These are phyloP conservation scores for Fonsecaea monophora DNA, from an alignment of 2,329 filamentous ascomycete genomes.

Conservation along the genomic window DNA sequence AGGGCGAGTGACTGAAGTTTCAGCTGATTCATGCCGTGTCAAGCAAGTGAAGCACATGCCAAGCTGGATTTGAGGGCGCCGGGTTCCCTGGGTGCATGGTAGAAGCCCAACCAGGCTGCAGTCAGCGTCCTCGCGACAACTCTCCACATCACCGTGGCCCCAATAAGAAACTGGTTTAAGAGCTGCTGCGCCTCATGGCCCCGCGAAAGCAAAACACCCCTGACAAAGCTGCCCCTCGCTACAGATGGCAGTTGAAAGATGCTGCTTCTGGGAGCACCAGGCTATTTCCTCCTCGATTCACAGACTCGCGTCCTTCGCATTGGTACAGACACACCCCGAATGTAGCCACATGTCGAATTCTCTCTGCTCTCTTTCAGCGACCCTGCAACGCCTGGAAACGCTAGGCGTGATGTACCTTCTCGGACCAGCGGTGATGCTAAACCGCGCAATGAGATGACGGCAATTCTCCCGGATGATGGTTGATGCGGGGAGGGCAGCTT, in stretches of 20 bases:
- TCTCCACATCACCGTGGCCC: not conserved
- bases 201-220: not conserved
- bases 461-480: conserved; percentile 9
- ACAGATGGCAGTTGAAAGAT: not conserved
- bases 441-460: conserved; percentile 18
- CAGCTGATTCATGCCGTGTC: conserved; percentile 22
- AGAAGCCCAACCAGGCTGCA: conserved; percentile 1
- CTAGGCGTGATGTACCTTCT: not conserved
- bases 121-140: not conserved
- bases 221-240: conserved; percentile 1
- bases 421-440: not conserved
- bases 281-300: not conserved
- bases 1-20: conserved; percentile 10
- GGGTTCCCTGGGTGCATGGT: not conserved
- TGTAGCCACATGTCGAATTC: not conserved
- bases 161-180: not conserved
- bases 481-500: conserved; percentile 29
- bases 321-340: conserved; percentile 18
- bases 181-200: conserved; percentile 19
- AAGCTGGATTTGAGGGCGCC: conserved; percentile 5
- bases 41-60: conserved; percentile 9
- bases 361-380: not conserved
- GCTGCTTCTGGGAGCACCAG: not conserved
- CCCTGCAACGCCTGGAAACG: not conserved
- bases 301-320: conserved; percentile 2